A percentile compares a stretch with the other conserved stretches of the same genome.
Evolutionary conservation across 2,329 filamentous ascomycete species (phyloP).

Genomic region (Neopestalotiopsis sp.): DNA sequence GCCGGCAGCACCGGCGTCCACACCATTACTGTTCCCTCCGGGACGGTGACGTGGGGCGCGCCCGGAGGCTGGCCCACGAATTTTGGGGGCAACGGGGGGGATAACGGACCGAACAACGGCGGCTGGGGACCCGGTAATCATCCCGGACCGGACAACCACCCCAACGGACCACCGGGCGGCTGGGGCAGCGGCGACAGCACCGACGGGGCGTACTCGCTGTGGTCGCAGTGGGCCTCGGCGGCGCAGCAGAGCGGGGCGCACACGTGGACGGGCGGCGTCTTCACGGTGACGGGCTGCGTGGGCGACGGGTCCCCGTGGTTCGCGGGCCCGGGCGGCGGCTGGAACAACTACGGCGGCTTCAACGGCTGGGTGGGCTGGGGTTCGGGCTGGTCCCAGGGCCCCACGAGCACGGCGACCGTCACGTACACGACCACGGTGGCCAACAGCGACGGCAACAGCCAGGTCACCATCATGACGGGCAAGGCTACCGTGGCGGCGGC

Average conservation of each 20-base stretch:
- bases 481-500: conserved; percentile 35
- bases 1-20: conserved; percentile 44
- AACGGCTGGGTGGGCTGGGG: conserved; percentile 47
- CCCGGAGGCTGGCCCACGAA: conserved; percentile 35
- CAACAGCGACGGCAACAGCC: conserved; percentile 5
- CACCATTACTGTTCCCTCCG: conserved; percentile 42
- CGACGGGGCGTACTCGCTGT: conserved; percentile 28
- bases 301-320: conserved; percentile 47
- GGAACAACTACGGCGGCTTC: conserved; percentile 40
- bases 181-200: conserved; percentile 19
- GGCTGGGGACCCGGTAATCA: conserved; percentile 1
- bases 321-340: conserved; percentile 42
- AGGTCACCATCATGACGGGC: conserved; percentile 33
- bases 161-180: conserved; percentile 20
- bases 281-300: conserved; percentile 48
- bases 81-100: conserved; percentile 16
- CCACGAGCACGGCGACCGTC: conserved; percentile 40
- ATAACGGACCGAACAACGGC: conserved; percentile 6
- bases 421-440: conserved; percentile 39
- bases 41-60: conserved; percentile 39
- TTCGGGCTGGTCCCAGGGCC: conserved; percentile 43
- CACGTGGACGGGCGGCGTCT: conserved; percentile 43
- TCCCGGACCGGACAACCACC: not conserved
- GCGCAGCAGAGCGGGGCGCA: conserved; percentile 32
- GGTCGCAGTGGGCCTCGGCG: conserved; percentile 39